phyloP scores from a whole-genome alignment of 371 early-diverging fungal species.

The Mucor irregularis region DNA sequence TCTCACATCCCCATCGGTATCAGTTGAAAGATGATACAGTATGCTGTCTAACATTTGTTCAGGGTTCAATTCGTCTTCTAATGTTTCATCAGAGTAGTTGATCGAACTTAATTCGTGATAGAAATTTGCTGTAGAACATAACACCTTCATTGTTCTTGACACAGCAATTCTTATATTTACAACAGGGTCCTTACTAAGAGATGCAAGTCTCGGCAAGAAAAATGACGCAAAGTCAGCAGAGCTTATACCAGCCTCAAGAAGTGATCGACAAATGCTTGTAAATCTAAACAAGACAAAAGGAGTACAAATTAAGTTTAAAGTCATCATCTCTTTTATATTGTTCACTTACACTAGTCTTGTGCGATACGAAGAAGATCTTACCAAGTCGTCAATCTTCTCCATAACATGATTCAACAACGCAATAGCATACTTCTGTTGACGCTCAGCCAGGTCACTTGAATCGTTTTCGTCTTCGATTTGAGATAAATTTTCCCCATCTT shows the following conservation, averaged over 20 bases:
- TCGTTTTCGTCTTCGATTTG: constrained; percentile 12
- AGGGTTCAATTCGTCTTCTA: constrained; percentile 20
- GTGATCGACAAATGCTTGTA: constrained; percentile 39
- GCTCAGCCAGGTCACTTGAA: constrained; percentile 18
- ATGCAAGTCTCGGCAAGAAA: constrained; percentile 38
- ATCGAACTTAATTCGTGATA: constrained; percentile 5
- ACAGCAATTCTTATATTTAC: constrained; percentile 48
- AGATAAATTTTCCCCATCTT: constrained; percentile 16
- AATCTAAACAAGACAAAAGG: constrained; percentile 20
- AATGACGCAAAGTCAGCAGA: constrained; percentile 44
- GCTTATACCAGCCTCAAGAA: constrained; percentile 41
- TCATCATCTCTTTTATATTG: neutral
- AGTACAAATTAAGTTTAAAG: neutral
- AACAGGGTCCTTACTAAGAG: constrained; percentile 34
- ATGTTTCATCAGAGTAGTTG: neutral
- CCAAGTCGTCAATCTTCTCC: constrained; percentile 32
- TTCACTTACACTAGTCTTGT: constrained; percentile 30
- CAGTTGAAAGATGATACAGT: constrained; percentile 33
- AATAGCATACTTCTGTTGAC: constrained; percentile 29
- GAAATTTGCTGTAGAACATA: constrained; percentile 20
- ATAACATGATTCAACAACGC: constrained; percentile 29
- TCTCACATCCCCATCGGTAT: constrained; percentile 37
- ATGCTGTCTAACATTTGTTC: constrained; percentile 30
- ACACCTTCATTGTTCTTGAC: constrained; percentile 25
- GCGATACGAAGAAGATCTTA: constrained; percentile 19